Evolutionary conservation across 768 basidiomycete species (phyloP).

Genomic region (Boletales sp.): DNA sequence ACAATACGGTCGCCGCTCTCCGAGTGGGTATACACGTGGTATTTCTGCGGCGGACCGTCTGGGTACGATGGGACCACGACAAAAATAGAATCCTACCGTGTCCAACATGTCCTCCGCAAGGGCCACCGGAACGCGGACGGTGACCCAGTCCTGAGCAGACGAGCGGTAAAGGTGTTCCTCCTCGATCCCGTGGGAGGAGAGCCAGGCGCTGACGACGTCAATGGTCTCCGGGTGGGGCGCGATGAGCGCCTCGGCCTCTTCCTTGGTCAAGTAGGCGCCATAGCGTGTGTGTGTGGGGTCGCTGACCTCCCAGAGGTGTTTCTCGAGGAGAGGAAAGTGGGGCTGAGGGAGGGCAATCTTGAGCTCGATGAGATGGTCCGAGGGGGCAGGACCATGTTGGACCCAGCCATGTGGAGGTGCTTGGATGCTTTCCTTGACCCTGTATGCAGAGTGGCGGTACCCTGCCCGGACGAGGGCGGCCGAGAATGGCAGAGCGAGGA

Average conservation of each 20-base stretch:
- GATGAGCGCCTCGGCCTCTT: conserved; percentile 59
- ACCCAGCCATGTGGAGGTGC: conserved; percentile 48
- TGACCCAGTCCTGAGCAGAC: conserved; percentile 69
- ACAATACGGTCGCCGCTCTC: conserved; percentile 51
- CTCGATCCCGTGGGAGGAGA: conserved; percentile 50
- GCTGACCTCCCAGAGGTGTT: conserved; percentile 55
- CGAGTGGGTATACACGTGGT: conserved; percentile 57
- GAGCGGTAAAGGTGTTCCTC: conserved; percentile 50
- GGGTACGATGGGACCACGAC: not conserved
- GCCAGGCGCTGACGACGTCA: conserved; percentile 57
- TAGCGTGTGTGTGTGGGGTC: conserved; percentile 53
- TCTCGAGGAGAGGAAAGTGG: conserved; percentile 47
- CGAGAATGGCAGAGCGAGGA: conserved; percentile 13
- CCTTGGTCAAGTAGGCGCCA: conserved; percentile 57
- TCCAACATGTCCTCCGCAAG: conserved; percentile 69
- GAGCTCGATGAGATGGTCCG: conserved; percentile 47
- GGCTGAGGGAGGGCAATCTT: conserved; percentile 57
- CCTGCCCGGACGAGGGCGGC: conserved; percentile 10
- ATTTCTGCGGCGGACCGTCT: conserved; percentile 41
- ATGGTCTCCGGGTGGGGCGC: conserved; percentile 55
- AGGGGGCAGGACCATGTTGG: conserved; percentile 38
- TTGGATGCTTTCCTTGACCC: conserved; percentile 49
- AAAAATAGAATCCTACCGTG: conserved; percentile 42
- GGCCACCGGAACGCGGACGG: conserved; percentile 51
- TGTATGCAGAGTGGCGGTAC: conserved; percentile 14